These are phyloP conservation scores for Fusarium poae DNA, from an alignment of 2,329 filamentous ascomycete species.

Conservation along the genomic window DNA sequence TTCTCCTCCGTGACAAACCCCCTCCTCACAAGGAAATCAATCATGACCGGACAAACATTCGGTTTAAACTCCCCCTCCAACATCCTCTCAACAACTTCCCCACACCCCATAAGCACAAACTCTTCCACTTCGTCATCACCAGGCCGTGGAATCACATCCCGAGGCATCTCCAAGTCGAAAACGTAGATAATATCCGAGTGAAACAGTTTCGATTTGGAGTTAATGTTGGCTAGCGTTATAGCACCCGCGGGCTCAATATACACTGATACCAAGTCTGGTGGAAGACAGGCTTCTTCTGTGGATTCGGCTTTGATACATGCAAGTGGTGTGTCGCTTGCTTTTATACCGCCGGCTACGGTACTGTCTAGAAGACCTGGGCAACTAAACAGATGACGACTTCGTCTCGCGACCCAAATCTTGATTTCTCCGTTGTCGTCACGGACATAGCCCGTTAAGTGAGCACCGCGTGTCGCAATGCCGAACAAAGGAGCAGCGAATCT, in stretches of 20 bases:
- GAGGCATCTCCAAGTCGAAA: slow-evolving; percentile 78
- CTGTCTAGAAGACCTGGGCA: slow-evolving; percentile 83
- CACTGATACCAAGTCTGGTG: slow-evolving; percentile 45
- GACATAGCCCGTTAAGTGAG: slow-evolving; percentile 74
- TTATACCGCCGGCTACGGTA: slow-evolving; percentile 82
- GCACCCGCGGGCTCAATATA: slow-evolving; percentile 49
- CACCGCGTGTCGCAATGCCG: slow-evolving; percentile 74
- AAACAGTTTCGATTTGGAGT: slow-evolving; percentile 46
- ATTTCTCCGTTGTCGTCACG: slow-evolving; percentile 57
- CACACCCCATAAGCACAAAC: slow-evolving; percentile 76
- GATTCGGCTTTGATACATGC: slow-evolving; percentile 79
- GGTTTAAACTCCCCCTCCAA: slow-evolving; percentile 82
- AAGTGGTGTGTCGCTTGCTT: slow-evolving; percentile 73
- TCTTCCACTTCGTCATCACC: slow-evolving; percentile 83
- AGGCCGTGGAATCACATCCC: slow-evolving; percentile 71
- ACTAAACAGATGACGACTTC: slow-evolving; percentile 75
- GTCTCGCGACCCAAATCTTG: slow-evolving; percentile 78
- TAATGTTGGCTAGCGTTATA: slow-evolving; percentile 54
- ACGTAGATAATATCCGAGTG: slow-evolving; percentile 69
- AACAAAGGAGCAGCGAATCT: slow-evolving; percentile 73
- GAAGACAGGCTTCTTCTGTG: slow-evolving; percentile 74
- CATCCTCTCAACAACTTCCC: slow-evolving; percentile 71
- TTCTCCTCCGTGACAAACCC: slow-evolving; percentile 79
- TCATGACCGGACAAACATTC: slow-evolving; percentile 80
- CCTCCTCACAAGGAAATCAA: slow-evolving; percentile 86